Base-by-base conservation (phyloP, 1,139 yeast genomes). In the Hemisphaericaspora lyxosophila region DNA sequence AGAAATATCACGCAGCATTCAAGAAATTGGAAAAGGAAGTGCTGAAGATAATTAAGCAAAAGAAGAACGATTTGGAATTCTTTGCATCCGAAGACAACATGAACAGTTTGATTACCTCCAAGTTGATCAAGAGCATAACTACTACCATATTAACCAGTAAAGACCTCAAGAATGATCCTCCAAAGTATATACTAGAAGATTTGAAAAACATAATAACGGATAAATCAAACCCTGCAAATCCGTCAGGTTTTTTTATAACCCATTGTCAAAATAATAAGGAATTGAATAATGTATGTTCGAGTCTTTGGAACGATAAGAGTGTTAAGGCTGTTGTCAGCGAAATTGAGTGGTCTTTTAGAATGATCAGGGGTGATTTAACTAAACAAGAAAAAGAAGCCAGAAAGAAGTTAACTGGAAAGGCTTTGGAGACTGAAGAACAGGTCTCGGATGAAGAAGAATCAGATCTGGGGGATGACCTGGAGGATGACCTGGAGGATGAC, bases 331-430 rank as follows among this genome's bases (percentile, higher is more conserved):
- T 71, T 1, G 51, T 79, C 18, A 65, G 61, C 6, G 75, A 71
- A 15, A 69, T 80, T 34, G 85, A 80, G 37, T 67, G 75, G 63
- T 74, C 83, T 34, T 75, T 85, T 55, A 76, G 71, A 48, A 58
- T 77, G 38, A 77, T 84, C 3, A 61, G 83, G 47, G 89, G 88
- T 7, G 67, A 78, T 40, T 72, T 79, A 35, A 70, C 73, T 33
- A 70, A 65, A 40, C 65, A 62, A 29, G 78, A 71, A 37, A 67
- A 64, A 40, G 64, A 57, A 14, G 54, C 53, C 4, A 53, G 68
- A 39, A 56, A 54, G 43, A 53, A 48, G 27, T 49, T 51, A 13
- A 53, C 60, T 11, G 67, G 67, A 3, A 54, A 51, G 39, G 49
- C 43, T 0, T 51, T 36, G 4, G 43, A 45, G 3, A 42, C 42